Evolutionary conservation across 106 monocot species (phyloP), one percentile per base, ranked within the genome.

Genomic region (Phalaenopsis aphrodite): DNA sequence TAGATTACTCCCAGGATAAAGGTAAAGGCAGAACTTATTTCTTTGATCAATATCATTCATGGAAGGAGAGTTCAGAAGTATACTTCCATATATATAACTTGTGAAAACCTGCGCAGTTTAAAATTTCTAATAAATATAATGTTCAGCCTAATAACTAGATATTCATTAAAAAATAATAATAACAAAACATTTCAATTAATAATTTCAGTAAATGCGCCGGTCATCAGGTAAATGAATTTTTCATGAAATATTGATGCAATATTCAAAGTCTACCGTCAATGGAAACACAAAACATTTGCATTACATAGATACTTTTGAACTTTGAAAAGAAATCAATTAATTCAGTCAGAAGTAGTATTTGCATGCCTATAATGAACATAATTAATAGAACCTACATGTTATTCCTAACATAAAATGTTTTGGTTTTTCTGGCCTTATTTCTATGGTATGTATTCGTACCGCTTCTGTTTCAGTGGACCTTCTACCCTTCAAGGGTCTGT

Each of bases 11-110:
- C 91, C 96, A 79, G 93, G 88, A 77, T 84, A 83, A 74, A 96
- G 81, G 82, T 85, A 96, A 2, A 93, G 77, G 75, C 82, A 91
- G 82, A 96, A 93, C 87, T 84, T 88, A 37, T 93, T 88, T 84
- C 96, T 89, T 83, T 87, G 88, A 82, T 91, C 93, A 55, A 41
- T 75, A 56, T 93, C 91, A 80, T 83, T 24, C 55, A 86, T 2
- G n/a, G 82, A 73, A 77, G 93, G 83, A 72, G 89, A 82, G 78
- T 91, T 85, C 78, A 96, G 83, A 41, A 96, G 84, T 67, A 96
- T 19, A 10, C 89, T 83, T 65, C 96, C 96, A 87, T 83, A 96
- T 76, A 90, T n/a, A 83, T 88, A 85, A 73, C 56, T 85, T 82
- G 89, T 88, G 73, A 83, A 85, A 81, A 93, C 85, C 96, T 96